Base-by-base conservation (phyloP, 768 basidiomycete species). In the Phaeotremella skinneri region DNA sequence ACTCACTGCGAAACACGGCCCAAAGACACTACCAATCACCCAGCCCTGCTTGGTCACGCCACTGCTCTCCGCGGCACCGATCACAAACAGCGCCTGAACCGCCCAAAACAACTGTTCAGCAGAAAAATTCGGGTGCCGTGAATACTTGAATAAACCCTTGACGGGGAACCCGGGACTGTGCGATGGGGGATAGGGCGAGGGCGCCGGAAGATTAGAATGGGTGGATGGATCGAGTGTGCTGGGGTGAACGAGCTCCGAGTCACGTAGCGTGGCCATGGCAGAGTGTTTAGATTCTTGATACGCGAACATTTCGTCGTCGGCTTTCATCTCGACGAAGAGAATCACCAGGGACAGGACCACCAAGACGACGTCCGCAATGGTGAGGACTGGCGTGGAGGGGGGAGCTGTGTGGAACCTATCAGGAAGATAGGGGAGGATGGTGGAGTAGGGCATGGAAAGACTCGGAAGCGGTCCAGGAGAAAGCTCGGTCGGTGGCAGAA, bases 271-370 rank as follows among this genome's bases (percentile, higher is more conserved):
- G 32, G 29, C n/a, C 21, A 37, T 50, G 34, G 54, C 14, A 14
- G 34, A 26, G 59, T 85, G 84, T 75, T 98, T 97, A 78, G 85
- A 88, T 0, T 83, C 83, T 63, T 82, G 79, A 77, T 82, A 94
- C 2, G 87, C 84, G 76, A 84, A 92, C 68, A 97, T 94, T 73
- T 92, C 90, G 66, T 93, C 91, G 76, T 98, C 94, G 3, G 93
- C 83, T 0, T 83, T 85, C 78, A 89, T 91, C 72, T 98, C 93
- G 32, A 85, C 62, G 1, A 79, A 81, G 45, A 94, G 75, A 16
- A 84, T 78, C 16, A 81, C 55, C 7, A 94, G 76, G 2, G 86
- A 85, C 3, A 86, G 71, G 0, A 75, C 65, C 5, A 84, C 81
- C 29, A 96, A 83, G 23, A 81, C 47, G 63, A 83, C 82, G 68